Conservation (phyloP, 495 filamentous ascomycete genomes). For the Baudoinia panamericana region DNA sequence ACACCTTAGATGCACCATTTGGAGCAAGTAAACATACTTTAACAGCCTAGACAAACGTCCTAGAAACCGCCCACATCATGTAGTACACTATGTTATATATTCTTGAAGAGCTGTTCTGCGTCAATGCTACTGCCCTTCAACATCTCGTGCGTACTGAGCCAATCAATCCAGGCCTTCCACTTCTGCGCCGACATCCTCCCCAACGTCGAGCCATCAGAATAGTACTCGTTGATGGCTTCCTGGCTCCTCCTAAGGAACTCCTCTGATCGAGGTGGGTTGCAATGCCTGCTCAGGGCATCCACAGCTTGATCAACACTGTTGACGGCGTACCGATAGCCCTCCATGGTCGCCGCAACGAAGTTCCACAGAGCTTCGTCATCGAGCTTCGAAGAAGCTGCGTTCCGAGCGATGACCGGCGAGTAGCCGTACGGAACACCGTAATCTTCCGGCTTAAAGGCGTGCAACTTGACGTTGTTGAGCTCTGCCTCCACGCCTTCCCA, state of each 20-base stretch:
- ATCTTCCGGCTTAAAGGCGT: constrained; percentile 6
- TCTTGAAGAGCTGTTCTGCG: constrained; percentile 12
- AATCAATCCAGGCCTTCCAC: constrained; percentile 14
- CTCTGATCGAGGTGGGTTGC: constrained; percentile 1
- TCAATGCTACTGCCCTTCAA: not conserved
- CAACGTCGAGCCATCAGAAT: constrained; percentile 9
- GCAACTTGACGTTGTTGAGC: constrained; percentile 6
- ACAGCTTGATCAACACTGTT: constrained; percentile 3
- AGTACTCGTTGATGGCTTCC: constrained; percentile 17
- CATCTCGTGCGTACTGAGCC: constrained; percentile 9
- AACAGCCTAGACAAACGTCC: too few species aligned
- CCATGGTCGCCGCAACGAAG: constrained; percentile 14
- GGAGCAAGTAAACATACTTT: too few species aligned
- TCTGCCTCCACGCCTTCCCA: constrained; percentile 21
- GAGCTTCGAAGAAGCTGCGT: constrained; percentile 4
- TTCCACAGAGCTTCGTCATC: constrained; percentile 7
- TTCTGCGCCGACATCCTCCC: constrained; percentile 10
- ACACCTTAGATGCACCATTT: too few species aligned
- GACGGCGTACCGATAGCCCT: constrained; percentile 15
- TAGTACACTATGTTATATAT: too few species aligned
- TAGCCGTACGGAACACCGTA: constrained; percentile 18
- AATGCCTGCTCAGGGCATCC: constrained; percentile 5
- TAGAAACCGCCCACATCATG: too few species aligned
- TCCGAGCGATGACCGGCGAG: constrained; percentile 16
- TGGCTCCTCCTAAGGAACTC: constrained; percentile 16